Evolutionary conservation across 345 rosid species (phyloP).

Genomic region (Pseudoturritis turrita): DNA sequence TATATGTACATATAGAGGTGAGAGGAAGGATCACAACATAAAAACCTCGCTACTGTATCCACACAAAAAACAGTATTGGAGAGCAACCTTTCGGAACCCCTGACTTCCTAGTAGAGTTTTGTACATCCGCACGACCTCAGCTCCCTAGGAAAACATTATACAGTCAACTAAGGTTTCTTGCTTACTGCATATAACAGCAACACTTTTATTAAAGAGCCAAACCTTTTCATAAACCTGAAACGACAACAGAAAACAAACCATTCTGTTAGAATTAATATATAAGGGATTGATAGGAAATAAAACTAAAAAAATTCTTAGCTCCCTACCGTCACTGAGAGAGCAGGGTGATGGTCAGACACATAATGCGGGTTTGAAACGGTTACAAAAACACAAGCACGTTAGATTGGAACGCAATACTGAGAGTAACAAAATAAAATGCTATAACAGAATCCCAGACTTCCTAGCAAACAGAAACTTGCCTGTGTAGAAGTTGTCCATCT

Average conservation of each 20-base stretch:
- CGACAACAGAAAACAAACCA: constrained; percentile 20
- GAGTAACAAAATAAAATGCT: background rate
- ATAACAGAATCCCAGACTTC: background rate
- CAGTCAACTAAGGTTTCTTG: constrained; percentile 8
- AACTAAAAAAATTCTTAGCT: background rate
- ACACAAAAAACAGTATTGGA: background rate
- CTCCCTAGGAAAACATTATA: constrained; percentile 58
- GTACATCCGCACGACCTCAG: constrained; percentile 99
- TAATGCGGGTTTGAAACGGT: constrained; percentile 26
- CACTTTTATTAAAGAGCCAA: constrained; percentile 16
- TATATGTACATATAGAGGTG: constrained; percentile 9
- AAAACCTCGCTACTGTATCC: background rate
- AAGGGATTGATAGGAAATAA: constrained; percentile 5
- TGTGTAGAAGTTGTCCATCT: constrained; percentile 99
- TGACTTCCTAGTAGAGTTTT: constrained; percentile 85
- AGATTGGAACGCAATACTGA: constrained; percentile 10
- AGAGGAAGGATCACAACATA: background rate
- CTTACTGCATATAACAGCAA: background rate
- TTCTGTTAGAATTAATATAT: constrained; percentile 20
- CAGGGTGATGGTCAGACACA: constrained; percentile 29
- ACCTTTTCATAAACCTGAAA: constrained; percentile 95
- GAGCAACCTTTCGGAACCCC: constrained; percentile 85
- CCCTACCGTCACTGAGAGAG: constrained; percentile 80
- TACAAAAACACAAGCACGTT: constrained; percentile 28
- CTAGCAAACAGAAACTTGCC: constrained; percentile 47